phyloP scores from a whole-genome alignment of 1,139 yeast species.

The Candida tunisiensis region DNA sequence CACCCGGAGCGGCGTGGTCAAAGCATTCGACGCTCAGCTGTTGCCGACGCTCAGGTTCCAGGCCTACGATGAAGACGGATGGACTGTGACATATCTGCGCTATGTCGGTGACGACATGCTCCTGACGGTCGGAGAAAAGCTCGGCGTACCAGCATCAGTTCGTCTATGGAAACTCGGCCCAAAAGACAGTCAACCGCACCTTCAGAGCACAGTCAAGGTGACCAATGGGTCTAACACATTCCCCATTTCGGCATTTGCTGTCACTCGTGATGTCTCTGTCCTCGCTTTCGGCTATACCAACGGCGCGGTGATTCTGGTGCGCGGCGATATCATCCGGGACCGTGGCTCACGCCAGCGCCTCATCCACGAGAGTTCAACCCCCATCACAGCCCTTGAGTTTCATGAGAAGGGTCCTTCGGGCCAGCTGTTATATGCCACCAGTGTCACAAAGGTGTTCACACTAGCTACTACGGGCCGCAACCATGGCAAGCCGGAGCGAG shows the following conservation, averaged over 20 bases:
- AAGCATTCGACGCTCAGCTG: constrained; percentile 37
- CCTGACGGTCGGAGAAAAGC: constrained; percentile 53
- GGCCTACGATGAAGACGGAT: constrained; percentile 45
- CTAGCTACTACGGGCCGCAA: constrained; percentile 70
- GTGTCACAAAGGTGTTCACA: constrained; percentile 55
- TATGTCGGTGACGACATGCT: constrained; percentile 33
- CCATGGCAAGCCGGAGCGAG: constrained; percentile 45
- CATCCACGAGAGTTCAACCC: constrained; percentile 42
- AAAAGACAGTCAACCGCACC: constrained; percentile 18
- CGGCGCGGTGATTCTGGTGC: constrained; percentile 63
- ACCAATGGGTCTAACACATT: constrained; percentile 46
- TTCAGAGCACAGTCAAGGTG: constrained; percentile 25
- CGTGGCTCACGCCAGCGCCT: constrained; percentile 79
- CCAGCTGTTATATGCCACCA: constrained; percentile 35
- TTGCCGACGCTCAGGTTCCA: constrained; percentile 31
- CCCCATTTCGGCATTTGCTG: constrained; percentile 54
- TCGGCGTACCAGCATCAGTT: constrained; percentile 49
- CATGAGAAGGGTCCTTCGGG: constrained; percentile 23
- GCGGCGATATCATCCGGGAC: constrained; percentile 83
- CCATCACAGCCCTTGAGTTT: constrained; percentile 63
- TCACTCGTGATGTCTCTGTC: constrained; percentile 41
- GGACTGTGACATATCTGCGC: constrained; percentile 40
- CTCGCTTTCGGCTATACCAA: constrained; percentile 76
- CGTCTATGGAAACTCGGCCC: constrained; percentile 55
- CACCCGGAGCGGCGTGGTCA: constrained; percentile 35